A percentile compares a stretch with the other conserved stretches of the same genome.
These are phyloP conservation scores for Hypocreales sp. DNA, from an alignment of 2,329 filamentous ascomycete genomes.

Conservation along the genomic window DNA sequence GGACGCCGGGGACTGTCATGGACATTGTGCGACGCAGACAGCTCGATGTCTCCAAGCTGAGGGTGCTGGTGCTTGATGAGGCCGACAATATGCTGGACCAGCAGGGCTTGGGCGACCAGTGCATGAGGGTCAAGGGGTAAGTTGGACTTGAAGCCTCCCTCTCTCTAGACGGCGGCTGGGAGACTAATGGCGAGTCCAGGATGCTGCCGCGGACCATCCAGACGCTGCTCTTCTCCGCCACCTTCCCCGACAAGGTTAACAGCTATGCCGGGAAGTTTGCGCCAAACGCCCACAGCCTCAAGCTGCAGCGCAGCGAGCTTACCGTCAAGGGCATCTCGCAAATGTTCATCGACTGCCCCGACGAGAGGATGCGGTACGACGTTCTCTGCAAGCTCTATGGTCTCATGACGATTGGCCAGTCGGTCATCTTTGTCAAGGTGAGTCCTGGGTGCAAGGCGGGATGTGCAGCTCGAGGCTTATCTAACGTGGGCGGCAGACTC, in stretches of 20 bases:
- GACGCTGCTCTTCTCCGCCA: conserved; percentile 89
- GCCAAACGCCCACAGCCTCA: conserved; percentile 73
- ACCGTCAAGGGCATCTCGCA: conserved; percentile 96
- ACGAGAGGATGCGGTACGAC: conserved; percentile 71
- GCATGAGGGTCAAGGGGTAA: conserved; percentile 73
- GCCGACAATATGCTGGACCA: conserved; percentile 98
- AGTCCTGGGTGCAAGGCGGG: conserved; percentile 6
- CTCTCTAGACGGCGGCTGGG: background rate
- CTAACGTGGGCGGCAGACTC: conserved; percentile 42
- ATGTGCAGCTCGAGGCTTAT: background rate
- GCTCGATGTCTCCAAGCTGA: conserved; percentile 57
- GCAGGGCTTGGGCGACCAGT: conserved; percentile 90
- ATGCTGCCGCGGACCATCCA: conserved; percentile 64
- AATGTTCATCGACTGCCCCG: conserved; percentile 87
- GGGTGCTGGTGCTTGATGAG: conserved; percentile 83
- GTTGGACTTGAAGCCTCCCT: background rate
- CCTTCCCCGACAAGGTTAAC: conserved; percentile 75
- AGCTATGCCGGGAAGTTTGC: conserved; percentile 74
- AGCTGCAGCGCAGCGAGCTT: conserved; percentile 75
- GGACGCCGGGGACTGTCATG: conserved; percentile 85
- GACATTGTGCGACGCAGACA: conserved; percentile 68
- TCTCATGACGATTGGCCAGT: conserved; percentile 89
- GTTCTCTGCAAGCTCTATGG: conserved; percentile 88
- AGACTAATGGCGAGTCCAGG: conserved; percentile 27
- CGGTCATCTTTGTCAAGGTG: conserved; percentile 94